Evolutionary conservation across 345 rosid species (phyloP).

Genomic region (Alliaria petiolata): DNA sequence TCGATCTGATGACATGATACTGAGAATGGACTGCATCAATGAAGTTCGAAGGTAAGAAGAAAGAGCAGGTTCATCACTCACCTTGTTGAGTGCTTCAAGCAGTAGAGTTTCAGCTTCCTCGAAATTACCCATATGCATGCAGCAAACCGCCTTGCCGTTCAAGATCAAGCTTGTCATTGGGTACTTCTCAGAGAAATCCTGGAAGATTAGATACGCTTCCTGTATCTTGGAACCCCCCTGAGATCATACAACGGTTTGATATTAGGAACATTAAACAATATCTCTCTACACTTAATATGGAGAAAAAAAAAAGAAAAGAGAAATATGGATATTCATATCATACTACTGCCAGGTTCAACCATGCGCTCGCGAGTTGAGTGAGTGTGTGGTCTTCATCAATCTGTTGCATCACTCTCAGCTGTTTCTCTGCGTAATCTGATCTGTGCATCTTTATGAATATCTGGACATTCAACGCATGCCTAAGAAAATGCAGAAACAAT

Average conservation of each 20-base stretch:
- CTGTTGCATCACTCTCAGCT: constrained; percentile 87
- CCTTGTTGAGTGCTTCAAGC: constrained; percentile 98
- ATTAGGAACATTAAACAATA: constrained; percentile 1
- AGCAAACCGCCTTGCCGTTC: constrained; percentile 92
- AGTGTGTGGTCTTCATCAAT: constrained; percentile 94
- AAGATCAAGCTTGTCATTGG: constrained; percentile 86
- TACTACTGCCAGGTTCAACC: constrained; percentile 94
- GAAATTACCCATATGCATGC: constrained; percentile 95
- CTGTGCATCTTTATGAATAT: constrained; percentile 93
- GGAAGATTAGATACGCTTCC: constrained; percentile 95
- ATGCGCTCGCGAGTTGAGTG: constrained; percentile 91
- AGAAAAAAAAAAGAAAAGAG: background rate
- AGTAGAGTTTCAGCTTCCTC: constrained; percentile 92
- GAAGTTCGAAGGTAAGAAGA: background rate
- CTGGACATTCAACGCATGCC: constrained; percentile 93
- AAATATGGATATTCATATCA: constrained; percentile 18
- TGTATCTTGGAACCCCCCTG: constrained; percentile 97
- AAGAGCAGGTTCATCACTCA: constrained; percentile 17
- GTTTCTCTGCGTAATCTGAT: constrained; percentile 87
- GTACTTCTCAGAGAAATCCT: constrained; percentile 92
- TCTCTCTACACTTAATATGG: background rate
- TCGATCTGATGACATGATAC: background rate
- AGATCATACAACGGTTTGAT: constrained; percentile 8
- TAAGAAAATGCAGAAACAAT: constrained; percentile 24
- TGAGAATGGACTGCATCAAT: background rate